Conservation (phyloP, 2,329 filamentous ascomycete species). For the Ceratocystis huliohia region DNA sequence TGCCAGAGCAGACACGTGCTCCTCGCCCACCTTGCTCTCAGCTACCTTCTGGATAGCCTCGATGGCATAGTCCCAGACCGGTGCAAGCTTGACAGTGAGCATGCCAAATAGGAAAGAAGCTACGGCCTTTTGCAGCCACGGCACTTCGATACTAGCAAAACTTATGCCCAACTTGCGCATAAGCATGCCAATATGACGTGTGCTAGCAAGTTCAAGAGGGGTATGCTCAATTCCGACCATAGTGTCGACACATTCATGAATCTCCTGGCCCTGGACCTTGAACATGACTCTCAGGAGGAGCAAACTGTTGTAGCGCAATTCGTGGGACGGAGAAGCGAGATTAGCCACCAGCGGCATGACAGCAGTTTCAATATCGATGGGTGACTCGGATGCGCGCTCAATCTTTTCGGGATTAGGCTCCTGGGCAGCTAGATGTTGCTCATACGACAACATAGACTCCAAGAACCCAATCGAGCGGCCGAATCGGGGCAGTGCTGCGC, state of each 20-base stretch:
- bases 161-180: slow-evolving; percentile 59
- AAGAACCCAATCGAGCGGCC: slow-evolving; percentile 54
- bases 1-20: slow-evolving; percentile 55
- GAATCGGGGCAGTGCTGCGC: slow-evolving; percentile 53
- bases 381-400: background rate
- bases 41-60: slow-evolving; percentile 63
- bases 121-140: slow-evolving; percentile 58
- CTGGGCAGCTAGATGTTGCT: slow-evolving; percentile 15
- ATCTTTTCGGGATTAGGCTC: background rate
- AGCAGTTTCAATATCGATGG: slow-evolving; percentile 45
- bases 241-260: slow-evolving; percentile 29
- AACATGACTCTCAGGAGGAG: slow-evolving; percentile 55
- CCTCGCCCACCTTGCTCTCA: slow-evolving; percentile 58
- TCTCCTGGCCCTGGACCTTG: slow-evolving; percentile 25
- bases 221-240: slow-evolving; percentile 74
- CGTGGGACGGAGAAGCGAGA: slow-evolving; percentile 61
- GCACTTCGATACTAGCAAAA: slow-evolving; percentile 48
- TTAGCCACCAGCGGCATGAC: slow-evolving; percentile 56
- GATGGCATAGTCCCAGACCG: slow-evolving; percentile 75
- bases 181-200: slow-evolving; percentile 69
- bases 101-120: slow-evolving; percentile 80
- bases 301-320: slow-evolving; percentile 60
- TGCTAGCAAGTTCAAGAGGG: slow-evolving; percentile 61
- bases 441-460: slow-evolving; percentile 28
- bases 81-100: slow-evolving; percentile 71